phyloP scores from a whole-genome alignment of 1,284 basidiomycete species.

The Xerocomus minutiporus region DNA sequence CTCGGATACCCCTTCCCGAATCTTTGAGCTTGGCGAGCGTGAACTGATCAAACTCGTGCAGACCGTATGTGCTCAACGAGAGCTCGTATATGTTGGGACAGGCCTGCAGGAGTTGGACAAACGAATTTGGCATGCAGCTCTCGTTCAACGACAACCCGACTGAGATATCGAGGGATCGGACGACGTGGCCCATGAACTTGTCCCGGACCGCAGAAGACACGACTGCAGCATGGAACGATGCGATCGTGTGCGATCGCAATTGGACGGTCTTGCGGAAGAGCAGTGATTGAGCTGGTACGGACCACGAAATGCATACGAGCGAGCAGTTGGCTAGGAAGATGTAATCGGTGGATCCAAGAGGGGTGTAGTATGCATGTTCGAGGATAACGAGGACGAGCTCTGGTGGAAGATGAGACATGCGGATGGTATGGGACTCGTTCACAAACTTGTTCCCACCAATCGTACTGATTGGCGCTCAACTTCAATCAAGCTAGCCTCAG shows the following conservation, averaged over 20 bases:
- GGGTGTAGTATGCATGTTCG: conserved; percentile 35
- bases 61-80: conserved; percentile 22
- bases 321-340: conserved; percentile 32
- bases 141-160: not conserved
- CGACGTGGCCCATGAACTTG: conserved; percentile 12
- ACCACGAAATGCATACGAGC: conserved; percentile 39
- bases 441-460: no score
- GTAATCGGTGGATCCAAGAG: conserved; percentile 31
- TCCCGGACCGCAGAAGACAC: conserved; percentile 13
- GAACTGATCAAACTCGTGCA: conserved; percentile 32
- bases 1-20: conserved; percentile 30
- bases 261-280: conserved; percentile 35
- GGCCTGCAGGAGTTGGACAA: conserved; percentile 29
- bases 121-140: conserved; percentile 1
- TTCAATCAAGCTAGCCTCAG: not conserved
- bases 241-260: conserved; percentile 4
- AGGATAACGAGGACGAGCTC: conserved; percentile 46
- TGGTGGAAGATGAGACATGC: conserved; percentile 24
- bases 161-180: conserved; percentile 25
- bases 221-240: conserved; percentile 17
- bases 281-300: conserved; percentile 37
- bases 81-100: conserved; percentile 41
- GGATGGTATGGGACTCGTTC: no score
- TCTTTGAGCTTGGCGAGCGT: conserved; percentile 26
- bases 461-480: no score